Evolutionary conservation across 495 filamentous ascomycete genomes (phyloP), one percentile per base, ranked within the genome.

Genomic region (Cercophora sp.): DNA sequence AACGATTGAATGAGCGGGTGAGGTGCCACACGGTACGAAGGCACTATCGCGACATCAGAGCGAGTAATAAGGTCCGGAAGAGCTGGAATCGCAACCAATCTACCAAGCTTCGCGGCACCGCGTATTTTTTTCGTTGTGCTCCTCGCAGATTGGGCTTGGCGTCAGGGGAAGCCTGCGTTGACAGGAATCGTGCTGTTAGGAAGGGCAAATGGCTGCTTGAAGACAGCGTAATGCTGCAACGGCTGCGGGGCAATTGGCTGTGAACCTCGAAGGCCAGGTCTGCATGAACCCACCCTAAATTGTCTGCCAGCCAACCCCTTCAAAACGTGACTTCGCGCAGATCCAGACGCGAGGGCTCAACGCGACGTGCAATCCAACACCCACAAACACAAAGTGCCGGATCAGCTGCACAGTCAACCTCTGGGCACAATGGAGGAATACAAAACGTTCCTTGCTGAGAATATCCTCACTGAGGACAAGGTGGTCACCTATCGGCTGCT

Each of bases 401-500:
- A 41, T 5, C 48, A n/a, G n/a, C n/a, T n/a, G n/a, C n/a, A n/a
- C n/a, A n/a, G n/a, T n/a, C 10, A 49, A 8, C n/a, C 31, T 18
- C 20, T 49, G n/a, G n/a, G n/a, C 51, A 64, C 56, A n/a, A 77
- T 77, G 73, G 69, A 72, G 0, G 80, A 85, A 54, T 86, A 86
- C 61, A 84, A 78, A 56, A 79, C 76, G 34, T 92, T 83, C 63
- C 75, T 96, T 16, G 86, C 86, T 4, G 81, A 84, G 49, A 80
- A 79, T 65, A 81, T 96, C 35, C 74, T 96, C 62, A 85, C 80
- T 56, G 89, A 95, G 63, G 80, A 82, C 42, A 83, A 81, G 50
- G 76, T 86, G 54, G 91, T 96, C 65, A 93, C 87, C 15, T 96
- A 95, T 71, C 86, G 91, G 16, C 70, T 83, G 16, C 68, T 98